Conservation (phyloP, 2,329 filamentous ascomycete genomes). For the Diaporthe vexans region DNA sequence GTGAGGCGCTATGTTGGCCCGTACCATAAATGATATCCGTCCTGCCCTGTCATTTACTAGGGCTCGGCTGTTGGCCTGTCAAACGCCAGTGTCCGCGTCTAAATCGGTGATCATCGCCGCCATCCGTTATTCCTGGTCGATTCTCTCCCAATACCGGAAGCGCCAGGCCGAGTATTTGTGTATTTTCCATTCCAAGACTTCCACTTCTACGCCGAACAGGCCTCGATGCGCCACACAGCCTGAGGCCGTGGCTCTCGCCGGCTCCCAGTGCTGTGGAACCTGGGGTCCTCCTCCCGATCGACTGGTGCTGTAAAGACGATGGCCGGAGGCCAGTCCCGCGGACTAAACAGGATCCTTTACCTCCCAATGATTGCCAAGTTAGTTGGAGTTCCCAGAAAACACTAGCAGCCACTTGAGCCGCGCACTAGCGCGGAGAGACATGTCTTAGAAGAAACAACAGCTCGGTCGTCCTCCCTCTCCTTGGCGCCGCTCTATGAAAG, state of each 20-base stretch:
- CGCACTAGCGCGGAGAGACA: slow-evolving; percentile 30
- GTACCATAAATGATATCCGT: background rate
- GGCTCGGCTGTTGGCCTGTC: no score
- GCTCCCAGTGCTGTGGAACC: slow-evolving; percentile 35
- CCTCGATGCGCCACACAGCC: background rate
- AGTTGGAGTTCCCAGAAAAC: slow-evolving; percentile 1
- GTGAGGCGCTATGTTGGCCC: background rate
- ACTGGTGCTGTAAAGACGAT: background rate
- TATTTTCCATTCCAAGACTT: background rate
- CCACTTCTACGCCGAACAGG: background rate
- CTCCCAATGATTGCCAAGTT: slow-evolving; percentile 5
- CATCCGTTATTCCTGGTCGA: background rate
- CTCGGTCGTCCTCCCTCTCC: background rate
- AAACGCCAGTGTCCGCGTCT: background rate
- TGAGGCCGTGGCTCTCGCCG: background rate
- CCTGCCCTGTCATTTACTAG: background rate
- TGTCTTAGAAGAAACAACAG: slow-evolving; percentile 27
- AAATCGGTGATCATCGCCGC: background rate
- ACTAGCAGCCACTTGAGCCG: slow-evolving; percentile 12
- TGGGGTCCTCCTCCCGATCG: background rate
- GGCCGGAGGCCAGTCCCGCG: background rate
- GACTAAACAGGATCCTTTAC: slow-evolving; percentile 24
- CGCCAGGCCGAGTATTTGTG: background rate
- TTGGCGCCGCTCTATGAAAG: slow-evolving; percentile 6
- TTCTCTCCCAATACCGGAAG: background rate